Conservation (phyloP, 1,284 basidiomycete species). For the Ganoderma sp. region DNA sequence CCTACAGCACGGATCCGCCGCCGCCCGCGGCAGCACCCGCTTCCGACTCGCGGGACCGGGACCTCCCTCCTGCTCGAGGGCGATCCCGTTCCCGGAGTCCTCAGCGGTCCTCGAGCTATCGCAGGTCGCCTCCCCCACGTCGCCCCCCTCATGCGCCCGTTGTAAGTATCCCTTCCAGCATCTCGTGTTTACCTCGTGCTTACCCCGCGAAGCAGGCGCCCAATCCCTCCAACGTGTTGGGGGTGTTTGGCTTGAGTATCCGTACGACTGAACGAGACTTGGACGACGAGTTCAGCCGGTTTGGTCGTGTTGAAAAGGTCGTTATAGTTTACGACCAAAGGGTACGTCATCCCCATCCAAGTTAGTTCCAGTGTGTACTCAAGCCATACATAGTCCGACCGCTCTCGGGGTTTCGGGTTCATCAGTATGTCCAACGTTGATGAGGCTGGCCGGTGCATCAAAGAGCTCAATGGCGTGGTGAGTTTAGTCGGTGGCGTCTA, state of each 20-base stretch:
- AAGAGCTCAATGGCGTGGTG: constrained; percentile 91
- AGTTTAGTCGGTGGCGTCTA: constrained; percentile 41
- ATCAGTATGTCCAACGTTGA: constrained; percentile 91
- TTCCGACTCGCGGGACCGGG: constrained; percentile 50
- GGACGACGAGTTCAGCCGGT: constrained; percentile 90
- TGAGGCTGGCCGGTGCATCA: constrained; percentile 87
- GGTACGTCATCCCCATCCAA: constrained; percentile 55
- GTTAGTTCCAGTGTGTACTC: constrained; percentile 25
- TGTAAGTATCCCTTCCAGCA: constrained; percentile 51
- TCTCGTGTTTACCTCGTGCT: constrained; percentile 39
- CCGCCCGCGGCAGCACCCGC: constrained; percentile 50
- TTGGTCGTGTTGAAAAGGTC: constrained; percentile 93
- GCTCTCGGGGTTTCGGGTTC: constrained; percentile 97
- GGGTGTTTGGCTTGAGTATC: constrained; percentile 96
- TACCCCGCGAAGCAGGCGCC: constrained; percentile 67
- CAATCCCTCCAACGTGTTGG: constrained; percentile 88
- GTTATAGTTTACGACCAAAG: constrained; percentile 99
- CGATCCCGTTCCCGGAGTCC: constrained; percentile 74
- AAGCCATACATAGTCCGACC: constrained; percentile 71
- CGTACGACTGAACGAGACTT: constrained; percentile 93
- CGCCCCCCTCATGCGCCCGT: constrained; percentile 74
- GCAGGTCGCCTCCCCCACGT: constrained; percentile 54
- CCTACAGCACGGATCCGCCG: constrained; percentile 68
- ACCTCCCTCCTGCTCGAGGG: constrained; percentile 53
- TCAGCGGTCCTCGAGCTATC: constrained; percentile 44